Evolutionary conservation across 768 basidiomycete genomes (phyloP).

Genomic region (Exsudoporus frostii): DNA sequence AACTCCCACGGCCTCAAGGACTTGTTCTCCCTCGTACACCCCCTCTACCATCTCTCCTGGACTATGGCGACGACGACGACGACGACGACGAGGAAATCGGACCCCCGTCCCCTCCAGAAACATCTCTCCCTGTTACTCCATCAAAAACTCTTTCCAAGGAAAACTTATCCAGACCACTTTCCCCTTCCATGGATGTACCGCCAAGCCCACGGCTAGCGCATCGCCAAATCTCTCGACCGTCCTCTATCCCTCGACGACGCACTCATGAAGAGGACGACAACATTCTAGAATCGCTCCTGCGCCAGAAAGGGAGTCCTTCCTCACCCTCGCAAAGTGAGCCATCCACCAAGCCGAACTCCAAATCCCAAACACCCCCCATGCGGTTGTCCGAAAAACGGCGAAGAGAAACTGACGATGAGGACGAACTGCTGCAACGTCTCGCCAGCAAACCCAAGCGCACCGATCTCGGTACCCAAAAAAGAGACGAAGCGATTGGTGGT

Average conservation of each 20-base stretch:
- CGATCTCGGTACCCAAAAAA: conserved; percentile 49
- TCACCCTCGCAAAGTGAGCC: conserved; percentile 35
- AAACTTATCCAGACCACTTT: conserved; percentile 25
- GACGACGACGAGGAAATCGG: conserved; percentile 53
- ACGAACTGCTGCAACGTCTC: conserved; percentile 61
- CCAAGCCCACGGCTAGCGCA: conserved; percentile 39
- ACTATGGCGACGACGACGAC: conserved; percentile 78
- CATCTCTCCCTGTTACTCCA: conserved; percentile 6
- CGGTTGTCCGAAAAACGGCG: conserved; percentile 68
- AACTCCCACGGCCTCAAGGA: conserved; percentile 44
- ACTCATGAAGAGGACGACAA: conserved; percentile 50
- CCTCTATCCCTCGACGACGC: conserved; percentile 46
- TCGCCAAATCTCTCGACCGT: conserved; percentile 36
- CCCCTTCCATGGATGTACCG: conserved; percentile 34
- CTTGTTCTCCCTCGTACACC: conserved; percentile 45
- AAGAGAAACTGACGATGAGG: conserved; percentile 68
- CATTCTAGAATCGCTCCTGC: conserved; percentile 54
- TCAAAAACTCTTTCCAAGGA: conserved; percentile 15
- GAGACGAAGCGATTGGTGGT: conserved; percentile 22
- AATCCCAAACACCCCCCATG: conserved; percentile 39
- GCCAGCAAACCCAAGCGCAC: conserved; percentile 54
- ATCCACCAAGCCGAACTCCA: conserved; percentile 29
- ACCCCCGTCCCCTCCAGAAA: conserved; percentile 15
- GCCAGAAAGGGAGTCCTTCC: conserved; percentile 33
- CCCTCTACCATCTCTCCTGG: conserved; percentile 59